These are phyloP conservation scores for Athelia psychrophila DNA, from an alignment of 1,284 basidiomycete genomes.

Conservation along the genomic window DNA sequence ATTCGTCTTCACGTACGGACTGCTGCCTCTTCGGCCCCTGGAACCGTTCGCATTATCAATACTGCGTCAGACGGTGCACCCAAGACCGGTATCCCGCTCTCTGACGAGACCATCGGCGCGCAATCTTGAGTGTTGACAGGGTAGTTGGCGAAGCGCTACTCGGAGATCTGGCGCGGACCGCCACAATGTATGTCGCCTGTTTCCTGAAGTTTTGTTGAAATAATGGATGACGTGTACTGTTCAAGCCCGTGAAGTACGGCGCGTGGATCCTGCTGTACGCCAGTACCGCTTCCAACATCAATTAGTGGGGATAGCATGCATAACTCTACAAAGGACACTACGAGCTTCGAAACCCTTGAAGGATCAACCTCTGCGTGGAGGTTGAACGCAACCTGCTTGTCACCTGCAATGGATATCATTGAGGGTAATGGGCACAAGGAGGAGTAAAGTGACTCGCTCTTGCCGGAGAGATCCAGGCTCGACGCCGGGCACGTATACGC, in stretches of 20 bases:
- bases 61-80: conserved; percentile 4
- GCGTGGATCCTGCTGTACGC: conserved; percentile 5
- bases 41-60: conserved; percentile 5
- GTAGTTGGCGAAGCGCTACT: background rate
- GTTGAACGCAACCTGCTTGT: too few relatives aligned
- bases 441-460: too few relatives aligned
- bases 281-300: conserved; percentile 1
- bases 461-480: too few relatives aligned
- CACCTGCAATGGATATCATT: too few relatives aligned
- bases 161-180: conserved; percentile 1
- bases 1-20: conserved; percentile 6
- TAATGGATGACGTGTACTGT: background rate
- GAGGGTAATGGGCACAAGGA: too few relatives aligned
- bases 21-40: conserved; percentile 3
- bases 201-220: background rate
- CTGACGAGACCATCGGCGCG: conserved; percentile 1
- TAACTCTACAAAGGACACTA: too few relatives aligned
- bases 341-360: too few relatives aligned
- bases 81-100: conserved; percentile 1
- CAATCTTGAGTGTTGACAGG: background rate
- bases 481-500: too few relatives aligned
- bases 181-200: conserved; percentile 3
- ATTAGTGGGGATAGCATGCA: too few relatives aligned
- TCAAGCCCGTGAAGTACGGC: conserved; percentile 4
- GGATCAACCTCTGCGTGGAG: too few relatives aligned